Evolutionary conservation across 208 protist genomes (phyloP), one percentile per base, ranked within the genome.

Genomic region (Naegleria lovaniensis): DNA sequence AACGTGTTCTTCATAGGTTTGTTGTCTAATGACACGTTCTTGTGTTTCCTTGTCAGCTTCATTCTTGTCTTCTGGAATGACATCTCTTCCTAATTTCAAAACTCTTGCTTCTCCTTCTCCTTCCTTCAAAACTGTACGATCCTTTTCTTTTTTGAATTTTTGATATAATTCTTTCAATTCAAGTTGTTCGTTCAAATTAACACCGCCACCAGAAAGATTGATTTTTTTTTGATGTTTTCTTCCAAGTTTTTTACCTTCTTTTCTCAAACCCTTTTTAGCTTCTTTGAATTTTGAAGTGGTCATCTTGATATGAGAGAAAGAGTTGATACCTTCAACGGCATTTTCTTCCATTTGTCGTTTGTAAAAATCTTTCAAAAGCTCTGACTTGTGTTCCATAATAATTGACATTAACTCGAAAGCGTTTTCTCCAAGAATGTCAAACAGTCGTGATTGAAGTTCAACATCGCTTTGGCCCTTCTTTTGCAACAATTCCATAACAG

Each of bases 401-500:
- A 67, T n/a, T 5, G 7, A 16, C n/a, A 90, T 79, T 0, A 90
- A 83, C 36, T 75, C 48, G 15, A 90, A 83, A 83, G 41, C 55
- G 13, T 67, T 51, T 48, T 79, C 87, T 36, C 87, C 87, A 16
- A 90, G 13, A 41, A 51, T 5, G 6, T 90, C 87, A 51, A 90
- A 90, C 16, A 90, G 48, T n/a, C 15, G 4, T 48, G 15, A 39
- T 79, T 90, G 85, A 25, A 89, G 5, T 40, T 67, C 48, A 39
- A 67, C 6, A 38, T 59, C 85, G 25, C 39, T 11, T 25, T 38
- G 33, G 55, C 11, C 15, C 15, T 38, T 41, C 19, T 89, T 89
- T 4, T 67, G 16, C 7, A 89, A n/a, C 40, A 89, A 7, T 5
- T 67, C 33, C 29, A 58, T 40, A 39, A 89, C 41, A 29, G 29